Base-by-base conservation (phyloP, 768 basidiomycete species). In the Russula earlei region DNA sequence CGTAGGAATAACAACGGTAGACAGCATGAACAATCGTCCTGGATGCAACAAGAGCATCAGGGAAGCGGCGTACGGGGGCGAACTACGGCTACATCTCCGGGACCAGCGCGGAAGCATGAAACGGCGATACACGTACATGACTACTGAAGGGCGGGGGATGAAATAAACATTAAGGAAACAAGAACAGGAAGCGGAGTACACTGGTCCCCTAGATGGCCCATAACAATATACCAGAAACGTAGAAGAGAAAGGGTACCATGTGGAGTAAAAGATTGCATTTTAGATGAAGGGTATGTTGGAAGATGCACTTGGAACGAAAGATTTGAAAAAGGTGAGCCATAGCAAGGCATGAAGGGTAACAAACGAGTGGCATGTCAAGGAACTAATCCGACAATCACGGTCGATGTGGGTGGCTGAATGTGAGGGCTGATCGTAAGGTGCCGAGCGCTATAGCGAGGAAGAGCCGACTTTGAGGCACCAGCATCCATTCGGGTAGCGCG, bases 391-490 rank as follows among this genome's bases (percentile, higher is more conserved):
- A 47, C 40, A 36, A 27, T 31, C 29, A 31, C 29, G 17, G 36
- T 46, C 31, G 52, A 37, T 27, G 40, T 19, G 20, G 33, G 51
- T 20, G 5, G 14, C 45, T 31, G 33, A 36, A 34, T 14, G 37
- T 15, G 11, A 15, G 38, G n/a, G 7, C 22, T 31, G 54, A 41
- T 54, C 38, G 3, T 33, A 20, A 46, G 40, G 37, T 8, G 1
- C n/a, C 4, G 24, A 24, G 38, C 46, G 52, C 40, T 53, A 58
- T 15, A 38, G 12, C 1, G 40, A 29, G 1, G 45, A 33, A 11
- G 51, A 20, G 42, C 56, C 41, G 36, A 62, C 52, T 52, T 60
- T 56, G 54, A 62, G 61, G 20, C 59, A 56, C 61, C 61, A 62
- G 15, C 47, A 61, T 33, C 62, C 62, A 4, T 56, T 49, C 11